Evolutionary conservation across 1,284 basidiomycete genomes (phyloP).

Genomic region (Hemileia vastatrix): DNA sequence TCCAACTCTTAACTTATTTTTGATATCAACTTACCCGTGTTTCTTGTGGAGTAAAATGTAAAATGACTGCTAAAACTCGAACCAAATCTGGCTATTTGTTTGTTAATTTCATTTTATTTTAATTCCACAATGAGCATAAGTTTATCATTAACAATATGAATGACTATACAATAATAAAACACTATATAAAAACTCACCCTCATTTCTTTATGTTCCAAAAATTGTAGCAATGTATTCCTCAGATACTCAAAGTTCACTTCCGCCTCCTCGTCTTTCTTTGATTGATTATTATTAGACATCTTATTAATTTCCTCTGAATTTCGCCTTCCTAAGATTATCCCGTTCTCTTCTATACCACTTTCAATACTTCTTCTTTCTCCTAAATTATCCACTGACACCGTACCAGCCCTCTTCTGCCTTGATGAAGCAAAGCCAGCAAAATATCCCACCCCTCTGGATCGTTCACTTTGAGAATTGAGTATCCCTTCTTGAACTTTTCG

Average conservation of each 20-base stretch:
- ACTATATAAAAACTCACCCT: constrained; percentile 50
- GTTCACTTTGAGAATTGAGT: background rate
- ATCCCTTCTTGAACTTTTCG: constrained; percentile 8
- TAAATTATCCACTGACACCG: background rate
- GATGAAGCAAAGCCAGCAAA: constrained; percentile 18
- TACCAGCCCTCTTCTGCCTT: background rate
- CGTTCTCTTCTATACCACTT: background rate
- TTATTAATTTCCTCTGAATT: background rate
- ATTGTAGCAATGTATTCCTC: constrained; percentile 84
- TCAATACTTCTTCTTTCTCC: background rate
- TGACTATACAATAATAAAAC: constrained; percentile 34
- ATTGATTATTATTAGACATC: constrained; percentile 16
- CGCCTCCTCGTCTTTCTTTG: constrained; percentile 57
- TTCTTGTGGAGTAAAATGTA: constrained; percentile 88
- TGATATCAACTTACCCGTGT: constrained; percentile 45
- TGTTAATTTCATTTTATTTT: background rate
- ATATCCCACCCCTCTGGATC: constrained; percentile 15
- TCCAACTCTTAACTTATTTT: background rate
- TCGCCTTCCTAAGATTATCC: background rate
- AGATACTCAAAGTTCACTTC: constrained; percentile 92
- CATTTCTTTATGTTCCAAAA: constrained; percentile 82
- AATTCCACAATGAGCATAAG: background rate
- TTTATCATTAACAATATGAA: background rate
- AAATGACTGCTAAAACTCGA: constrained; percentile 74
- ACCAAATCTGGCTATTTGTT: constrained; percentile 66